phyloP scores from a whole-genome alignment of 1,284 basidiomycete species.

The Neonothopanus nambi region DNA sequence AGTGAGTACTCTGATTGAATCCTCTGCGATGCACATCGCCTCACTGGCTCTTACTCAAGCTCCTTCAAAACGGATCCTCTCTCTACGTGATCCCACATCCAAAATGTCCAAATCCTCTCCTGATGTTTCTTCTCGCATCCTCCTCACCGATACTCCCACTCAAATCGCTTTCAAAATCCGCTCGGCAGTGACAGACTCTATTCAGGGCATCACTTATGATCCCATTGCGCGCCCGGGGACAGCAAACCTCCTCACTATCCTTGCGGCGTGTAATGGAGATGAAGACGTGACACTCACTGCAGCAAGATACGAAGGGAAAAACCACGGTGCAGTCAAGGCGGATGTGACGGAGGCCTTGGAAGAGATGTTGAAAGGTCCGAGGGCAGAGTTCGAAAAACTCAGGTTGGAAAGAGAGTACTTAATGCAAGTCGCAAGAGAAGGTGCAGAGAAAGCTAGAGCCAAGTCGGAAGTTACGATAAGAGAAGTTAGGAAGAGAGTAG shows the following conservation, averaged over 20 bases:
- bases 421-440: slow-evolving; percentile 60
- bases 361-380: slow-evolving; percentile 66
- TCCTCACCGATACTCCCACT: slow-evolving; percentile 75
- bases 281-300: slow-evolving; percentile 51
- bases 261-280: slow-evolving; percentile 61
- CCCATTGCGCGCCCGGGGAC: slow-evolving; percentile 78
- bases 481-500: too few relatives aligned
- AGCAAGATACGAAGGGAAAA: slow-evolving; percentile 51
- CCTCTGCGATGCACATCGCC: background rate
- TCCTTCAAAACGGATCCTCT: slow-evolving; percentile 75
- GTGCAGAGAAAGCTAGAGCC: too few relatives aligned
- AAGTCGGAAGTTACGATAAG: too few relatives aligned
- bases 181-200: slow-evolving; percentile 84
- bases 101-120: slow-evolving; percentile 98
- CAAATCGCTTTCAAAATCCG: slow-evolving; percentile 76
- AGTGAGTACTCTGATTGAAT: slow-evolving; percentile 49
- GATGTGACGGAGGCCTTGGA: too few relatives aligned
- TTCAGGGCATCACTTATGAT: slow-evolving; percentile 74
- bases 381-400: slow-evolving; percentile 70
- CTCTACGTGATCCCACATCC: slow-evolving; percentile 79
- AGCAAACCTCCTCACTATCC: slow-evolving; percentile 80
- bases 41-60: slow-evolving; percentile 50
- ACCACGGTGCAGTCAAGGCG: slow-evolving; percentile 71
- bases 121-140: slow-evolving; percentile 78
- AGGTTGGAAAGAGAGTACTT: slow-evolving; percentile 66